phyloP scores from a whole-genome alignment of 208 protist species.

The Leishmania amazonensis region DNA sequence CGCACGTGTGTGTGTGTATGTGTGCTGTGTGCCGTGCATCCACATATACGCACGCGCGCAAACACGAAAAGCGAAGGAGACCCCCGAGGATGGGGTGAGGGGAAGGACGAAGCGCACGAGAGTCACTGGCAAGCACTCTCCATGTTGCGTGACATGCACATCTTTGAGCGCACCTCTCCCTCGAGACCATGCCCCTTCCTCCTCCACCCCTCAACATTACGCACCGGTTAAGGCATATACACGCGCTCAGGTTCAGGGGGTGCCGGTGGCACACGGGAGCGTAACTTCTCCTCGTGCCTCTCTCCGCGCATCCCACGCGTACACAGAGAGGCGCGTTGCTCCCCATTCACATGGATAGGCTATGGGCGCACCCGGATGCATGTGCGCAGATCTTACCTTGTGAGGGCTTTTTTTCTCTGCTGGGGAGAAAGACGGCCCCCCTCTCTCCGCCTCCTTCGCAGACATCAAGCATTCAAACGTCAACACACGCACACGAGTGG shows the following conservation, averaged over 20 bases:
- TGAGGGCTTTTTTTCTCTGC: background rate
- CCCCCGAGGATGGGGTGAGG: background rate
- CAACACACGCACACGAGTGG: background rate
- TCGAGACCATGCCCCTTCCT: background rate
- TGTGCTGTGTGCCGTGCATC: background rate
- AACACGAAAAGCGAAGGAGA: background rate
- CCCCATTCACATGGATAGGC: background rate
- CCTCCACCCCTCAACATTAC: background rate
- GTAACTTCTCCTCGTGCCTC: background rate
- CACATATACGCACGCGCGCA: background rate
- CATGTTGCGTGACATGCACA: background rate
- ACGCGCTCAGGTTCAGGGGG: background rate
- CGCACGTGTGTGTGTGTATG: background rate
- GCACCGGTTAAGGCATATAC: background rate
- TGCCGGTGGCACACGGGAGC: background rate
- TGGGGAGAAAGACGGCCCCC: too few relatives aligned
- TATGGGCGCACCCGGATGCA: background rate
- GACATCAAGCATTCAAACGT: too few relatives aligned
- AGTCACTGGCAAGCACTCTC: background rate
- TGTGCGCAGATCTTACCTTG: background rate
- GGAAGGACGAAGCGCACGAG: background rate
- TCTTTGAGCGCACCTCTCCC: background rate
- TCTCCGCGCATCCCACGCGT: background rate
- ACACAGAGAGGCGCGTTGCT: background rate
- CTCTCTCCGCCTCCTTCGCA: too few relatives aligned